A percentile compares a stretch with the other conserved stretches of the same genome.
Evolutionary conservation across 2,329 filamentous ascomycete species (phyloP).

Genomic region (Stachybotrys chartarum): DNA sequence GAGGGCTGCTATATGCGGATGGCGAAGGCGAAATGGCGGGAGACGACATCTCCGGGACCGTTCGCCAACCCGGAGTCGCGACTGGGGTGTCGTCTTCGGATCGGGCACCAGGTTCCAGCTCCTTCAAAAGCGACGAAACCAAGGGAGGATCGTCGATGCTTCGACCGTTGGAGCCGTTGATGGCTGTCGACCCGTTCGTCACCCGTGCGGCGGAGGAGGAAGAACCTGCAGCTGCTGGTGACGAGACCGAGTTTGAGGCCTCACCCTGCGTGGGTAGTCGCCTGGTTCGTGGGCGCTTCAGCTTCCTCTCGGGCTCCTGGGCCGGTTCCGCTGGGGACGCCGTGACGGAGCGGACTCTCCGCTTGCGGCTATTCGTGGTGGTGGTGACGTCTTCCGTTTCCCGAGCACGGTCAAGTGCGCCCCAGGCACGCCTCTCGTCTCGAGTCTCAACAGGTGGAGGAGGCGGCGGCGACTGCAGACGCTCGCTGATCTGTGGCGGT

Average conservation of each 20-base stretch:
- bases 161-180: slow-evolving; percentile 10
- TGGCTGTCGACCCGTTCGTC: slow-evolving; percentile 12
- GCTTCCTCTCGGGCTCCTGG: slow-evolving; percentile 69
- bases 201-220: slow-evolving; percentile 14
- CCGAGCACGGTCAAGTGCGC: slow-evolving; percentile 78
- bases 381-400: slow-evolving; percentile 51
- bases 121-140: slow-evolving; percentile 77
- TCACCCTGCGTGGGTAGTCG: slow-evolving; percentile 47
- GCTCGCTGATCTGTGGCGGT: slow-evolving; percentile 50
- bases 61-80: slow-evolving; percentile 19
- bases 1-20: slow-evolving; percentile 60
- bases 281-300: slow-evolving; percentile 81
- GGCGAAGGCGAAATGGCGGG: slow-evolving; percentile 59
- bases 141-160: slow-evolving; percentile 63
- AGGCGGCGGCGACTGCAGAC: slow-evolving; percentile 51
- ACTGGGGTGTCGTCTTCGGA: slow-evolving; percentile 46
- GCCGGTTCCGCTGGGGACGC: slow-evolving; percentile 62
- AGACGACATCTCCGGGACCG: slow-evolving; percentile 38
- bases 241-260: slow-evolving; percentile 33
- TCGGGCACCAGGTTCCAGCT: slow-evolving; percentile 64
- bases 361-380: slow-evolving; percentile 55
- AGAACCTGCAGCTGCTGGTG: slow-evolving; percentile 19
- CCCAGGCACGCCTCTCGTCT: slow-evolving; percentile 83
- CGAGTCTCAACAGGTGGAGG: slow-evolving; percentile 56
- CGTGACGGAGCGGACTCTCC: slow-evolving; percentile 64